Evolutionary conservation across 768 basidiomycete genomes (phyloP).

Genomic region (Russula sp.): DNA sequence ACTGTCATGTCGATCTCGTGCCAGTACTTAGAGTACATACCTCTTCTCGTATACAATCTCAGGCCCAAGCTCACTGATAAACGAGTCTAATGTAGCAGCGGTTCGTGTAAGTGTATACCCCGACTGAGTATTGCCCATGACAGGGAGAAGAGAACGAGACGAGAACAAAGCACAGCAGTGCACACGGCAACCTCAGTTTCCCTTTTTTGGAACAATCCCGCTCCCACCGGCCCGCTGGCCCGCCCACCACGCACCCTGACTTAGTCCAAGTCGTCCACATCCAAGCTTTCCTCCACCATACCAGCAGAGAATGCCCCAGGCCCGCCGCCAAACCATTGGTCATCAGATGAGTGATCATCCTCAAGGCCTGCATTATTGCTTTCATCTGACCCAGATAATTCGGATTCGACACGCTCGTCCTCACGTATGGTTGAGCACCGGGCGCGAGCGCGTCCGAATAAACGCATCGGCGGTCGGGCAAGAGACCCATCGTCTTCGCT

Average conservation of each 20-base stretch:
- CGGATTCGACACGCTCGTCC: not conserved
- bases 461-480: constrained; percentile 14
- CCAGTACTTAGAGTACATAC: constrained; percentile 43
- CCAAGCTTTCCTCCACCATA: not conserved
- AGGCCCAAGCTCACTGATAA: constrained; percentile 80
- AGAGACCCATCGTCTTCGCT: constrained; percentile 12
- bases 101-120: constrained; percentile 68
- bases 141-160: too few relatives aligned
- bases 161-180: not conserved
- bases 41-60: constrained; percentile 92
- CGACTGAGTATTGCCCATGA: constrained; percentile 79
- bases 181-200: not conserved
- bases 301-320: not conserved
- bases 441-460: constrained; percentile 9
- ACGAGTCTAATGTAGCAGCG: constrained; percentile 82
- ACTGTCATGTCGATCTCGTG: constrained; percentile 1
- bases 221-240: not conserved
- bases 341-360: not conserved
- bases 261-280: not conserved
- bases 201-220: constrained; percentile 7
- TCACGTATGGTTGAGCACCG: not conserved
- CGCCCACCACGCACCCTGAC: not conserved
- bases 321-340: not conserved
- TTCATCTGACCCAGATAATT: constrained; percentile 5
- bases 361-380: not conserved